Conservation (phyloP, 495 filamentous ascomycete genomes). For the Penicillium subrubescens region DNA sequence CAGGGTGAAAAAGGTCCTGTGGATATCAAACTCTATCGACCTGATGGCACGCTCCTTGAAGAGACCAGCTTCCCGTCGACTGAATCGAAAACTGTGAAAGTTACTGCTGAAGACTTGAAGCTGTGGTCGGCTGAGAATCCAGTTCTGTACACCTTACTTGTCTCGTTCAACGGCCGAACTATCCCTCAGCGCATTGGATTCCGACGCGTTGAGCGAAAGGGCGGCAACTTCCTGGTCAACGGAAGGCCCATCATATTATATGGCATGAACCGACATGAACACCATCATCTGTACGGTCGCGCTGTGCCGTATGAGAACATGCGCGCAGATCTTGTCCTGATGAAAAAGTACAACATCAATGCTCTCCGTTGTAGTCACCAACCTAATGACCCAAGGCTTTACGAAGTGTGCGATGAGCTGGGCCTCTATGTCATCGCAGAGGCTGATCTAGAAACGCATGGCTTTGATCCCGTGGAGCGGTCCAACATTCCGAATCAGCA, state of each 20-base stretch:
- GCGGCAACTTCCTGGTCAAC: slow-evolving; percentile 60
- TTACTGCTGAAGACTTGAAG: slow-evolving; percentile 35
- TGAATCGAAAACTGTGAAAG: slow-evolving; percentile 1
- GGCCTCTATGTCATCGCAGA: slow-evolving; percentile 74
- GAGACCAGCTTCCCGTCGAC: slow-evolving; percentile 10
- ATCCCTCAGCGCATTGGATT: slow-evolving; percentile 58
- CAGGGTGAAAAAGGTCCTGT: slow-evolving; percentile 25
- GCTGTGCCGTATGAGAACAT: slow-evolving; percentile 60
- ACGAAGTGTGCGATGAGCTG: slow-evolving; percentile 64
- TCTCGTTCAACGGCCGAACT: slow-evolving; percentile 27
- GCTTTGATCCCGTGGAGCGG: slow-evolving; percentile 53
- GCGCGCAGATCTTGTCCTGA: slow-evolving; percentile 58
- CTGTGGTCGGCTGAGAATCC: slow-evolving; percentile 62
- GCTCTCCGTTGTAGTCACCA: slow-evolving; percentile 64
- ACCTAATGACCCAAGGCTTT: slow-evolving; percentile 58
- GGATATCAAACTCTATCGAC: slow-evolving; percentile 17
- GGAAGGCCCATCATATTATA: slow-evolving; percentile 56
- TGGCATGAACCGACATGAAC: slow-evolving; percentile 68
- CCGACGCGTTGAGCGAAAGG: slow-evolving; percentile 56
- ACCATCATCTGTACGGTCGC: slow-evolving; percentile 60
- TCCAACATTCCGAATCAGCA: slow-evolving; percentile 45
- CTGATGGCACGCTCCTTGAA: slow-evolving; percentile 4
- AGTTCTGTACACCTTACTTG: slow-evolving; percentile 53
- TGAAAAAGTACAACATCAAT: slow-evolving; percentile 70
- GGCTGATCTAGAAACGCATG: slow-evolving; percentile 70